Base-by-base conservation (phyloP, 768 basidiomycete species). In the Sporobolomyces roseus region DNA sequence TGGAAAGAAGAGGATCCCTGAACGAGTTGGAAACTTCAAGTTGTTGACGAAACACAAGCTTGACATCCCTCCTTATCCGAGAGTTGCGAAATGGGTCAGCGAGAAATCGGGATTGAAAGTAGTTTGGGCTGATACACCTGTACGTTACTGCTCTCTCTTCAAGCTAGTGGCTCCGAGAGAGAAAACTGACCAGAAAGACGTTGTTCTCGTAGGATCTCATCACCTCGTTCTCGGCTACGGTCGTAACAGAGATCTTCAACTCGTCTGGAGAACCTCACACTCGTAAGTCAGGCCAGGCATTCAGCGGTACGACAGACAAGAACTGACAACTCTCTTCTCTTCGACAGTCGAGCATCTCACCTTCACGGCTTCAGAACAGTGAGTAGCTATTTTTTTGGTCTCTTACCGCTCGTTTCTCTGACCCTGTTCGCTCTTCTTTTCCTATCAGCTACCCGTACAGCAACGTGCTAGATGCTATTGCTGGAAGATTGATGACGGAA, bases 291-390 rank as follows among this genome's bases (percentile, higher is more conserved):
- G n/a, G n/a, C n/a, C n/a, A n/a, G n/a, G n/a, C n/a, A n/a, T n/a
- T n/a, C n/a, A n/a, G n/a, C n/a, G n/a, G n/a, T n/a, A n/a, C n/a
- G n/a, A n/a, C n/a, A n/a, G n/a, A n/a, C n/a, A n/a, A n/a, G n/a
- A n/a, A n/a, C n/a, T n/a, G n/a, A n/a, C n/a, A n/a, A n/a, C n/a
- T n/a, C n/a, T n/a, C n/a, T n/a, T n/a, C n/a, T n/a, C n/a, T n/a
- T n/a, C n/a, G n/a, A n/a, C n/a, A n/a, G 80, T 94, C 35, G 93
- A 98, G 80, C 93, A 98, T 78, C 80, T 94, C 65, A 86, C 96
- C 25, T 98, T 97, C 77, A 89, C 96, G 84, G 93, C 93, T 4
- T 93, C 91, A 0, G 86, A 96, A 77, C 87, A 89, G n/a, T n/a
- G n/a, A n/a, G n/a, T n/a, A n/a, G n/a, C n/a, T n/a, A n/a, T n/a